A percentile compares a stretch with the other conserved stretches of the same genome.
These are phyloP conservation scores for Populus simonii DNA, from an alignment of 345 rosid genomes.

Conservation along the genomic window DNA sequence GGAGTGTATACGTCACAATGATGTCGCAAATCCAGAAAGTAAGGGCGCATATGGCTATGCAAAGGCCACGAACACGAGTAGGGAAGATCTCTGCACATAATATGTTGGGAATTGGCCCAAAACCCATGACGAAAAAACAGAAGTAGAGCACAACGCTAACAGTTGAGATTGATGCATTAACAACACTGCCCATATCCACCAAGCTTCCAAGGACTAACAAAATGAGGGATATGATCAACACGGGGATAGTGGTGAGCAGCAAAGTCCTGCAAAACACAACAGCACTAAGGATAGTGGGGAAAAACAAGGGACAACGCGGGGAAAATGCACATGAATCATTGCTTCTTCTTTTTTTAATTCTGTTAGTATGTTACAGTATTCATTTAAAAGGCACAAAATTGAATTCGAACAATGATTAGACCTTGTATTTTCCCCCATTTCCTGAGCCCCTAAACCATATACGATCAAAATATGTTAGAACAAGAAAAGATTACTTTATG, in stretches of 20 bases:
- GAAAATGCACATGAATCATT: background rate
- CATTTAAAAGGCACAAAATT: background rate
- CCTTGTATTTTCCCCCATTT: background rate
- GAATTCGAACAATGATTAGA: background rate
- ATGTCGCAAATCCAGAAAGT: slow-evolving; percentile 79
- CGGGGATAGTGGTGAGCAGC: slow-evolving; percentile 74
- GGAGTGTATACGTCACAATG: slow-evolving; percentile 81
- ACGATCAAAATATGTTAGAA: background rate
- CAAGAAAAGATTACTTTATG: background rate
- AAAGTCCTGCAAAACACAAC: slow-evolving; percentile 55
- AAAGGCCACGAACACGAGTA: slow-evolving; percentile 81
- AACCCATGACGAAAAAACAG: slow-evolving; percentile 97
- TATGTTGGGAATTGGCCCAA: slow-evolving; percentile 92
- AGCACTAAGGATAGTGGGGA: background rate
- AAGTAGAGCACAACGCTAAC: slow-evolving; percentile 65
- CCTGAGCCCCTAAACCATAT: background rate
- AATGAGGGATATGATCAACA: slow-evolving; percentile 59
- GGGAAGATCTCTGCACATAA: slow-evolving; percentile 97
- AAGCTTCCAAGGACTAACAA: slow-evolving; percentile 56
- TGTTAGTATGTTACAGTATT: background rate
- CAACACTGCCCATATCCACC: slow-evolving; percentile 46
- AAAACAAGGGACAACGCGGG: background rate
- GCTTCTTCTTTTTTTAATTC: background rate
- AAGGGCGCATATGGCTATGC: slow-evolving; percentile 89
- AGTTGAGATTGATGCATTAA: slow-evolving; percentile 67